Conservation (phyloP, 345 rosid genomes). For the Populus euphratica region DNA sequence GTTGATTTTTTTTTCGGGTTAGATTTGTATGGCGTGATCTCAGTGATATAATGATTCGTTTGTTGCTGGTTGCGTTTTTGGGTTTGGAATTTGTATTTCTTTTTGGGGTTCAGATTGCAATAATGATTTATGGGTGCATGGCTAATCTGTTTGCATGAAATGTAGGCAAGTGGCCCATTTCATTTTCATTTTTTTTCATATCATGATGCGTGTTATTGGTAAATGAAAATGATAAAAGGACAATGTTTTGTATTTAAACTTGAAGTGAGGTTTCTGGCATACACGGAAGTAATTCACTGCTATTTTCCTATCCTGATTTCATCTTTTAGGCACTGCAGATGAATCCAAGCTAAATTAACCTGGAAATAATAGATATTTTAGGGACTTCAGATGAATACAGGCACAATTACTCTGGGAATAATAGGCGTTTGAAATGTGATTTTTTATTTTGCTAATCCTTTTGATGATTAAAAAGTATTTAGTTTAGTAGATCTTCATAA, state of each 20-base stretch:
- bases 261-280: neutral
- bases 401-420: neutral
- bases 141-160: constrained; percentile 13
- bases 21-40: constrained; percentile 20
- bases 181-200: neutral
- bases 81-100: constrained; percentile 7
- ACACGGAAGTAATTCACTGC: neutral
- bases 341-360: neutral
- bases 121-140: neutral
- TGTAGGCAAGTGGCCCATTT: constrained; percentile 7
- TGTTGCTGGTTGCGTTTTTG: neutral
- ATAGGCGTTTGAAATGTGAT: neutral
- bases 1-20: constrained; percentile 3
- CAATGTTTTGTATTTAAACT: constrained; percentile 6
- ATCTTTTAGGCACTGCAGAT: neutral
- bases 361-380: neutral
- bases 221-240: constrained; percentile 12
- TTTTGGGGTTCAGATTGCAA: constrained; percentile 5
- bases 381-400: neutral
- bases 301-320: constrained; percentile 1
- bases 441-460: neutral
- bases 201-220: constrained; percentile 6
- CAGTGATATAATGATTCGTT: neutral
- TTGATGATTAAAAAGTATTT: constrained; percentile 16
- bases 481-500: constrained; percentile 5